These are phyloP conservation scores for Aristolochia fimbriata DNA, from an alignment of 164 flowering plant species.

Conservation along the genomic window DNA sequence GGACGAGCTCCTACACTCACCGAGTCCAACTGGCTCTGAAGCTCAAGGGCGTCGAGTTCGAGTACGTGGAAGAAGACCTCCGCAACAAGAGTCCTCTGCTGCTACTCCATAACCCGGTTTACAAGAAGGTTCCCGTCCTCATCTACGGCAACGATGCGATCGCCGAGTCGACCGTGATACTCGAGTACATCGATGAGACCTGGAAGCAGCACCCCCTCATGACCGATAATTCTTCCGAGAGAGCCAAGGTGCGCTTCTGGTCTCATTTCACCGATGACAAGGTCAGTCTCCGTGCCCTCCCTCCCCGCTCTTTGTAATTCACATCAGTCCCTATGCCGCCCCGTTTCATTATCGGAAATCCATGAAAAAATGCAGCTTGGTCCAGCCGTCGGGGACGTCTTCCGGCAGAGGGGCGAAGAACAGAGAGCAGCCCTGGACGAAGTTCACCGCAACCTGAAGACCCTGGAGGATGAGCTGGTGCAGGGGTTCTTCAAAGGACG, in stretches of 20 bases:
- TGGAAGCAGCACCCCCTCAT: constrained; percentile 14
- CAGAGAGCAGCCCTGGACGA: constrained; percentile 13
- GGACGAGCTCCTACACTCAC: constrained; percentile 22
- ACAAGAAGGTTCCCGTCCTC: constrained; percentile 22
- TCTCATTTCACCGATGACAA: constrained; percentile 14
- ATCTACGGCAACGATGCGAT: constrained; percentile 11
- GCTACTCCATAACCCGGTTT: constrained; percentile 15
- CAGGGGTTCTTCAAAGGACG: constrained; percentile 17
- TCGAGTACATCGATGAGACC: constrained; percentile 19
- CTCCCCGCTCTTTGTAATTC: background rate
- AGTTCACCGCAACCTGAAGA: constrained; percentile 6
- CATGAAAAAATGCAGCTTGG: constrained; percentile 13
- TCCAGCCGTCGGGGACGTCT: constrained; percentile 18
- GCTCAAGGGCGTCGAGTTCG: constrained; percentile 20
- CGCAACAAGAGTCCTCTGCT: constrained; percentile 16
- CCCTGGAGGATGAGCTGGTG: constrained; percentile 13
- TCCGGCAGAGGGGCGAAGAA: constrained; percentile 12
- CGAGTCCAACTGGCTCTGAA: constrained; percentile 19
- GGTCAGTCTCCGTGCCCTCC: background rate
- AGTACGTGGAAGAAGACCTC: constrained; percentile 17
- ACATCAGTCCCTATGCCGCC: background rate
- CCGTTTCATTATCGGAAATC: background rate
- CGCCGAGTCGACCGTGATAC: constrained; percentile 17
- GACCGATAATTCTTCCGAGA: constrained; percentile 14
- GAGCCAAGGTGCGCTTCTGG: constrained; percentile 18